Percentiles rank a stretch among this genome's conserved stretches.
Evolutionary conservation across 2,329 filamentous ascomycete genomes (phyloP).

Genomic region (Paecilomyces niveus): DNA sequence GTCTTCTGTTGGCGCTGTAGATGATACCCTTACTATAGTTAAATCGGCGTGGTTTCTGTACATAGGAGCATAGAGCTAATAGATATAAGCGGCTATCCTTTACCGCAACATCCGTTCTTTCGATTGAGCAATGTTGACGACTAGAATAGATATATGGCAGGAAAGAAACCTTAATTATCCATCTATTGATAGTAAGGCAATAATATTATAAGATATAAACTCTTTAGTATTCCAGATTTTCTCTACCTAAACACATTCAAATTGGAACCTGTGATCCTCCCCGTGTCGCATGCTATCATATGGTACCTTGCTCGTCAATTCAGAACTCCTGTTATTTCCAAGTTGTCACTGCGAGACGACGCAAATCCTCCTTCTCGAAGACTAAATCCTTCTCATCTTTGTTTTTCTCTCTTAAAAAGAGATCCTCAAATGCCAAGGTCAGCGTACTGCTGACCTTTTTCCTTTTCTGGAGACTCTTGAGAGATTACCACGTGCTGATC

Average conservation of each 20-base stretch:
- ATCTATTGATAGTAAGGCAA: too few relatives aligned
- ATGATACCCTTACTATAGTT: not conserved
- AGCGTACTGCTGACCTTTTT: constrained; percentile 1
- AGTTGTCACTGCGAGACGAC: not conserved
- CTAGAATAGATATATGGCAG: too few relatives aligned
- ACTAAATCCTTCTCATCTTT: not conserved
- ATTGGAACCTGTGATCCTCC: too few relatives aligned
- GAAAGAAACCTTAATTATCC: too few relatives aligned
- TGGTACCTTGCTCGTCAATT: too few relatives aligned
- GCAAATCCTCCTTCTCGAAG: not conserved
- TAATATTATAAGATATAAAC: too few relatives aligned
- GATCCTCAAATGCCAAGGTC: not conserved
- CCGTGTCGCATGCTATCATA: too few relatives aligned
- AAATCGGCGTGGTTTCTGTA: not conserved
- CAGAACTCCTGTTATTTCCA: not conserved
- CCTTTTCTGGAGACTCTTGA: not conserved
- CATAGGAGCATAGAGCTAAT: not conserved
- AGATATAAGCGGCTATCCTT: not conserved
- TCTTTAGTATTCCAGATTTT: too few relatives aligned
- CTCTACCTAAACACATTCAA: too few relatives aligned
- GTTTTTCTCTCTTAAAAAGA: not conserved
- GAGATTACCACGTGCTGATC: not conserved
- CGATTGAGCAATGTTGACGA: too few relatives aligned
- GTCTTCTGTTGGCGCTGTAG: not conserved
- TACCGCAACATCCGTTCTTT: too few relatives aligned